phyloP scores from a whole-genome alignment of 108 stramenopile genomes.

The Skeletonema grethae region DNA sequence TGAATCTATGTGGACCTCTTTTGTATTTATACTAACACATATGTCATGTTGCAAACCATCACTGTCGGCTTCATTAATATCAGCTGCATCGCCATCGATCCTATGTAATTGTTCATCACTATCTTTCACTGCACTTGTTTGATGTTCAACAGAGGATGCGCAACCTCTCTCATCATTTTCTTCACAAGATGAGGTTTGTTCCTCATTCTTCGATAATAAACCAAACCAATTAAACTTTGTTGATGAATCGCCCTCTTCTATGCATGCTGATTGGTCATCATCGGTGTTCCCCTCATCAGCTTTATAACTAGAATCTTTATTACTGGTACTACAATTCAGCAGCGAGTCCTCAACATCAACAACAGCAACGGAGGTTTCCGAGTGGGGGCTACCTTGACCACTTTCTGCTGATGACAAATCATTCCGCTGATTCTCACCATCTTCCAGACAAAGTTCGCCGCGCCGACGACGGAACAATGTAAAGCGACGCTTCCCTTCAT shows the following conservation, averaged over 20 bases:
- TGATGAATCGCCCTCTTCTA: not conserved
- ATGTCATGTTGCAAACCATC: too few relatives aligned
- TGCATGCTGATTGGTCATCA: not conserved
- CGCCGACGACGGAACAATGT: not conserved
- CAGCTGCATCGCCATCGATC: not conserved
- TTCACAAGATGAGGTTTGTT: not conserved
- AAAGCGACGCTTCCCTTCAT: not conserved
- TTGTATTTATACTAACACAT: too few relatives aligned
- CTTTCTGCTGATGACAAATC: not conserved
- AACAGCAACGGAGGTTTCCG: not conserved
- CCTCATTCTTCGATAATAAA: not conserved
- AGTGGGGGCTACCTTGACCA: not conserved
- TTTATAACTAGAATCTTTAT: not conserved
- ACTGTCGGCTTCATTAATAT: too few relatives aligned
- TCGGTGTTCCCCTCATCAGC: not conserved
- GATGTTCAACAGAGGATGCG: not conserved
- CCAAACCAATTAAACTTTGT: constrained; percentile 3
- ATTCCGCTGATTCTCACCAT: not conserved
- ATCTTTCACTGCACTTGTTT: not conserved
- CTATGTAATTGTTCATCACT: not conserved
- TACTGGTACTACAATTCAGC: not conserved
- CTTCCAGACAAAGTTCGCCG: not conserved
- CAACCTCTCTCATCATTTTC: not conserved
- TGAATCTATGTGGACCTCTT: not conserved
- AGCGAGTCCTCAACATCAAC: not conserved